Evolutionary conservation across 2,329 filamentous ascomycete genomes (phyloP), one percentile per base, ranked within the genome.

Genomic region (Colletotrichum sp.): DNA sequence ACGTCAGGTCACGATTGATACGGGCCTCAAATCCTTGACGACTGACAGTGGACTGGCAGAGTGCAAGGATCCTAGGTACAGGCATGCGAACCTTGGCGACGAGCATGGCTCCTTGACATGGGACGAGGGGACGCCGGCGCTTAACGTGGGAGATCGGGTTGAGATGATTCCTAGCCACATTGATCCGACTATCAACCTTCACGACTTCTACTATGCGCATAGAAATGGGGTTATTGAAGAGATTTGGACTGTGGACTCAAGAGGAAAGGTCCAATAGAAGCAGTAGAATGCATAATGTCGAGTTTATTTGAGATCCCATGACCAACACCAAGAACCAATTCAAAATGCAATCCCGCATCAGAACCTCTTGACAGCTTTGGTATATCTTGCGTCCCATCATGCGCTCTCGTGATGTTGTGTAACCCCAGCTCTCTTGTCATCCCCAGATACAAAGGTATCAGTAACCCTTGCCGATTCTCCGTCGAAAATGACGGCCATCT

Each of bases 141-240:
- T 90, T 60, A 78, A 80, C 3, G 82, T 89, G 32, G 88, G 88
- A 0, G 88, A 89, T 79, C 81, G 86, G 6, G 84, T 89, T 13
- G 87, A 89, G 80, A 89, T 90, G 88, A 81, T 90, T 15, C 89
- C 88, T 0, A 90, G 88, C 78, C 89, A 90, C 79, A 90, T 90
- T 71, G 89, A 90, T 78, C 88, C 89, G 1, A 90, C 89, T 1
- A 85, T 90, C 70, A 90, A 90, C 75, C 79, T 90, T 71, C 87
- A 89, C 77, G 88, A 90, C 64, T 81, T 86, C 36, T 90, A 90
- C 78, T 89, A 88, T 78, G 88, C 87, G 4, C 80, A 89, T 79
- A 83, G 88, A 6, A 83, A 86, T 0, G 88, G 88, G 0, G 78
- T 89, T 2, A 84, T 90, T 76, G 85, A 89, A 77, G 88, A 89